Conservation (phyloP, 2,329 filamentous ascomycete species). For the Thelonectria rubi region DNA sequence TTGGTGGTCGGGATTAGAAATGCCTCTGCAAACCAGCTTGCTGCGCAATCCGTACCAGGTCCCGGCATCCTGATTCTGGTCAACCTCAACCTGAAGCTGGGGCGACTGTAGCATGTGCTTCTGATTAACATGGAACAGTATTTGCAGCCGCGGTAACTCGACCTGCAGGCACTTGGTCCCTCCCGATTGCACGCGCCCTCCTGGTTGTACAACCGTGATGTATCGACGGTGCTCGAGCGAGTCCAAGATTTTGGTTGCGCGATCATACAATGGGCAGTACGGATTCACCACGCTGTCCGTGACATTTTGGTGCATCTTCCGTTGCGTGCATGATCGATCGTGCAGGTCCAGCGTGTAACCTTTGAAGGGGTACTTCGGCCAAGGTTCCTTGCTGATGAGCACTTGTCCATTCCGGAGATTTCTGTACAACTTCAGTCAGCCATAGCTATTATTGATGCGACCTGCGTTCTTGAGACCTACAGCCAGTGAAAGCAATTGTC, state of each 20-base stretch:
- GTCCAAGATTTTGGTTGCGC: conserved; percentile 34
- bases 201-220: conserved; percentile 35
- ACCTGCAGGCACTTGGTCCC: conserved; percentile 47
- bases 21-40: conserved; percentile 66
- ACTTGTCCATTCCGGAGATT: conserved; percentile 33
- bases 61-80: conserved; percentile 65
- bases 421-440: conserved; percentile 8
- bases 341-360: conserved; percentile 29
- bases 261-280: conserved; percentile 36
- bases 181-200: conserved; percentile 5
- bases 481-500: conserved; percentile 67
- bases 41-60: conserved; percentile 68
- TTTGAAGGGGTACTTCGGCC: conserved; percentile 25
- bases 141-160: conserved; percentile 61
- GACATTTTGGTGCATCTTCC: background rate
- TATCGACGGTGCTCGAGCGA: conserved; percentile 30
- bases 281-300: conserved; percentile 32
- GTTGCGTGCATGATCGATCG: conserved; percentile 25
- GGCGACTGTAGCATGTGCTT: conserved; percentile 55
- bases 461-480: conserved; percentile 41
- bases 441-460: background rate
- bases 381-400: conserved; percentile 32
- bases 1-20: conserved; percentile 51
- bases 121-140: conserved; percentile 61
- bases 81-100: conserved; percentile 61